A percentile compares a stretch with the other conserved stretches of the same genome.
These are phyloP conservation scores for Calocybe gambosa DNA, from an alignment of 1,284 basidiomycete genomes.

Conservation along the genomic window DNA sequence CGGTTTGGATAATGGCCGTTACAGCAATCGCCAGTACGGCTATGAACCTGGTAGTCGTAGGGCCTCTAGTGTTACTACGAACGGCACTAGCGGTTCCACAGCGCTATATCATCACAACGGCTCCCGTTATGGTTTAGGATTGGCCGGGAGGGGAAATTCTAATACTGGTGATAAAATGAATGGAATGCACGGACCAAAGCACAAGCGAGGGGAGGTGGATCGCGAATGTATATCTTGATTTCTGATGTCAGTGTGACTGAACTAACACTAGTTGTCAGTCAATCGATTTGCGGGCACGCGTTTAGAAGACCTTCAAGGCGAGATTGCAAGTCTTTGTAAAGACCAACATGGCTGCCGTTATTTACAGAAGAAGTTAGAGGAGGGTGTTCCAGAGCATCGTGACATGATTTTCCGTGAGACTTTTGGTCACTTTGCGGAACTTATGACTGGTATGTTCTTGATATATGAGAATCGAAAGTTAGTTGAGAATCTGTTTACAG, in stretches of 20 bases:
- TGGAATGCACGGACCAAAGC: conserved; percentile 85
- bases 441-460: conserved; percentile 80
- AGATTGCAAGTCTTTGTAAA: conserved; percentile 92
- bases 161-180: conserved; percentile 71
- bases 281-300: conserved; percentile 94
- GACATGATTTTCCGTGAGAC: conserved; percentile 99
- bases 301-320: conserved; percentile 92
- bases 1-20: conserved; percentile 47
- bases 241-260: background rate
- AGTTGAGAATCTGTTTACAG: conserved; percentile 31
- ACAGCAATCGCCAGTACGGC: conserved; percentile 48
- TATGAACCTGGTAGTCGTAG: conserved; percentile 46
- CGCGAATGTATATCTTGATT: conserved; percentile 56
- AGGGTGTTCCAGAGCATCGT: conserved; percentile 88
- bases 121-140: conserved; percentile 66
- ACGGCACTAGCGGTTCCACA: conserved; percentile 64
- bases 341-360: conserved; percentile 99
- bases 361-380: conserved; percentile 98
- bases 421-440: conserved; percentile 94
- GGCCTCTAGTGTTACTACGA: conserved; percentile 17
- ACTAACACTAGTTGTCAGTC: conserved; percentile 40
- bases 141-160: conserved; percentile 44
- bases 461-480: background rate
- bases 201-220: conserved; percentile 90
- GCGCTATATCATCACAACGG: conserved; percentile 77